Evolutionary conservation across 768 basidiomycete genomes (phyloP).

Genomic region (Lyophyllum atratum): DNA sequence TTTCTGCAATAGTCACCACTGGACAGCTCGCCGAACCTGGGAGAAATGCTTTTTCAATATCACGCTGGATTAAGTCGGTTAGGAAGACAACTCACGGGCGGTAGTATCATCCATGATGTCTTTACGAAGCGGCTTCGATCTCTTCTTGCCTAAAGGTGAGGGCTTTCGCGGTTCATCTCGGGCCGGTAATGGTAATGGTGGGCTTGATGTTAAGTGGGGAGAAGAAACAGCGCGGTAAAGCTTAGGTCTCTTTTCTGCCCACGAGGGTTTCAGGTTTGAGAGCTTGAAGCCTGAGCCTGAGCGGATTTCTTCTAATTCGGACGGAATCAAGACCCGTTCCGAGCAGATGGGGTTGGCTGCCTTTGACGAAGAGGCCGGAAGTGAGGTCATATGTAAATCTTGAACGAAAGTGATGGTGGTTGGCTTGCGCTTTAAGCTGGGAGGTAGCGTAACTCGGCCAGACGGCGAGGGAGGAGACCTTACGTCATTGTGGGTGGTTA

Average conservation of each 20-base stretch:
- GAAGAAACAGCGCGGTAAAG: conserved; percentile 25
- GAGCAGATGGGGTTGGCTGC: conserved; percentile 3
- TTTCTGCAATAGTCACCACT: conserved; percentile 7
- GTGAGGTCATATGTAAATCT: conserved; percentile 5
- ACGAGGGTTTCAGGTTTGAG: conserved; percentile 25
- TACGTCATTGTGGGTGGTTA: neutral
- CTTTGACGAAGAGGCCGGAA: conserved; percentile 1
- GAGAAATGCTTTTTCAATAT: neutral
- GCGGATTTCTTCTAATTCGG: conserved; percentile 11
- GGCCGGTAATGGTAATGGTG: conserved; percentile 1
- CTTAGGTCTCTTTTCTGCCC: conserved; percentile 26
- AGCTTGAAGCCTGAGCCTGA: conserved; percentile 22
- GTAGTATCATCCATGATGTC: conserved; percentile 16
- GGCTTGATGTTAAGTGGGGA: conserved; percentile 13
- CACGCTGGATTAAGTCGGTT: neutral
- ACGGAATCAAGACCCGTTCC: conserved; percentile 12
- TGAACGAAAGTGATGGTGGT: conserved; percentile 8
- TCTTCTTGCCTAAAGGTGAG: conserved; percentile 13
- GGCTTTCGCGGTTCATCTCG: conserved; percentile 5
- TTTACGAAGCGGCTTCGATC: conserved; percentile 21
- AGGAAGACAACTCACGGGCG: conserved; percentile 7
- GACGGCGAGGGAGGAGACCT: neutral
- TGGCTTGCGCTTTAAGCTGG: conserved; percentile 10
- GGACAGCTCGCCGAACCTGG: conserved; percentile 4
- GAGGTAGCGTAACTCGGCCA: neutral